phyloP scores from a whole-genome alignment of 352 stramenopile genomes.

The Ochromonadaceae sp. region DNA sequence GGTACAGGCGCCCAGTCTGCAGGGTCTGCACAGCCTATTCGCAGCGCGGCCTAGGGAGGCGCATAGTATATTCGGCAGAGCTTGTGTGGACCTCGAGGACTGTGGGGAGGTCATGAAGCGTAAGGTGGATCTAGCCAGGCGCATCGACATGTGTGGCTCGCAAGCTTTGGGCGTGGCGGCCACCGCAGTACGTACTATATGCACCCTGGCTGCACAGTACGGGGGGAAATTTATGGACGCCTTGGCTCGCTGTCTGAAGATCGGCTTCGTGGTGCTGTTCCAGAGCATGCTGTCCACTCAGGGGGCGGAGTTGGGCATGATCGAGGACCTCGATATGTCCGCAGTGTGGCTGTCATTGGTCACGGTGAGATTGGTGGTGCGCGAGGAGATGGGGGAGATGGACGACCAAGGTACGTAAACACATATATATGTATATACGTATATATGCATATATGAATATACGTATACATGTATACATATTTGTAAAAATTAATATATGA shows the following conservation, averaged over 20 bases:
- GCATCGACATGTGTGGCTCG: constrained; percentile 1
- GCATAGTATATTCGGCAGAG: not conserved
- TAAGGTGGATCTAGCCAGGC: not conserved
- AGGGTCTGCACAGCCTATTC: not conserved
- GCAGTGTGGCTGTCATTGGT: constrained; percentile 58
- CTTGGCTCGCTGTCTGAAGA: constrained; percentile 10
- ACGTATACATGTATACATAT: no score
- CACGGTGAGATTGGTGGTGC: constrained; percentile 52
- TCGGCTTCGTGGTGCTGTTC: constrained; percentile 64
- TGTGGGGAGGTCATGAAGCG: not conserved
- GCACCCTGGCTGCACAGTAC: not conserved
- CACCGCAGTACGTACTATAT: not conserved
- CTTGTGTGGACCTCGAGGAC: not conserved
- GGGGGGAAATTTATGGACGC: constrained; percentile 5
- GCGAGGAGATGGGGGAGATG: no score
- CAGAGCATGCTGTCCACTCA: constrained; percentile 72
- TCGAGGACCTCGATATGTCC: constrained; percentile 66
- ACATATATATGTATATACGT: no score
- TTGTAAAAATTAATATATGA: no score
- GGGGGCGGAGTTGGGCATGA: constrained; percentile 66
- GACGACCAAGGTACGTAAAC: no score
- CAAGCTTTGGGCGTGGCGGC: constrained; percentile 2
- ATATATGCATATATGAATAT: no score
- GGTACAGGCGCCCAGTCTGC: not conserved
- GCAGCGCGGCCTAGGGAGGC: not conserved